phyloP scores from a whole-genome alignment of 139 green algal species.

The Coelastrella sp. region DNA sequence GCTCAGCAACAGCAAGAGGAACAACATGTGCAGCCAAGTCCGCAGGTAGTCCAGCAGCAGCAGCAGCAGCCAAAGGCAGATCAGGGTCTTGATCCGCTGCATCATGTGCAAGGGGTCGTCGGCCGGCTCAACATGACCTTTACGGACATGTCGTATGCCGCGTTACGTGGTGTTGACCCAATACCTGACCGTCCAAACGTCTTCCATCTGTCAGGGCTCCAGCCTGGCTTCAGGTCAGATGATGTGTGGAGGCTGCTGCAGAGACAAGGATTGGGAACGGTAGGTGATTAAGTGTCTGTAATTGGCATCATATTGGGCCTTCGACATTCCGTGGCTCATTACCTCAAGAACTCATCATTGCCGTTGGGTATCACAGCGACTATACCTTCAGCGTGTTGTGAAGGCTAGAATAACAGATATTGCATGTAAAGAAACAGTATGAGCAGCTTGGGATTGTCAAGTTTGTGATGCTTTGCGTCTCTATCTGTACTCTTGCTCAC shows the following conservation, averaged over 20 bases:
- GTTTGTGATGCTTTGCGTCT: neutral
- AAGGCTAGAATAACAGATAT: no score
- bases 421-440: no score
- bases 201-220: conserved; percentile 43
- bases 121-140: conserved; percentile 45
- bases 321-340: neutral
- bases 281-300: neutral
- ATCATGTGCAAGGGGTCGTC: neutral
- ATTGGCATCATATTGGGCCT: neutral
- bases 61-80: no score
- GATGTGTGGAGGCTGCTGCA: conserved; percentile 19
- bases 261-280: neutral
- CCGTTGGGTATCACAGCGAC: no score
- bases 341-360: no score
- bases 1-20: conserved; percentile 30
- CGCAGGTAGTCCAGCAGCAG: no score
- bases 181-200: conserved; percentile 37
- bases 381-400: no score
- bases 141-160: conserved; percentile 50
- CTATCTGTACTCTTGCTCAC: neutral
- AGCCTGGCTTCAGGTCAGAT: conserved; percentile 1
- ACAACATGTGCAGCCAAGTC: neutral
- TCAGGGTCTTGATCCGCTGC: conserved; percentile 14
- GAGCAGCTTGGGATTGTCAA: no score
- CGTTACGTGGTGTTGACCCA: conserved; percentile 47